Evolutionary conservation across 805 yeast genomes (phyloP).

Genomic region (Suhomyces sp.): DNA sequence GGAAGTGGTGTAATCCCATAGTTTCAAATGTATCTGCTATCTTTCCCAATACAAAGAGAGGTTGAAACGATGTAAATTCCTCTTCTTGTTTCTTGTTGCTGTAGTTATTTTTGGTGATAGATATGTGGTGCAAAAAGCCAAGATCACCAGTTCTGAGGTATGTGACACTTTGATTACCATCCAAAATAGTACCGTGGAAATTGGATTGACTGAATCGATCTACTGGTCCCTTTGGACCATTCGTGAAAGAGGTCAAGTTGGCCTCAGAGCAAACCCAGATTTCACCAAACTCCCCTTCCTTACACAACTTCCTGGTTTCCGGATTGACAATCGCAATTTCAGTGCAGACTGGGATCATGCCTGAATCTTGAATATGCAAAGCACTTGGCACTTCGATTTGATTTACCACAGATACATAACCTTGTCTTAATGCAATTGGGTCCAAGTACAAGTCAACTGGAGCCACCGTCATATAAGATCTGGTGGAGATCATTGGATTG

Average conservation of each 20-base stretch:
- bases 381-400: conserved; percentile 69
- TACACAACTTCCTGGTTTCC: conserved; percentile 76
- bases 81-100: conserved; percentile 11
- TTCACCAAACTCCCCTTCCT: conserved; percentile 92
- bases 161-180: conserved; percentile 55
- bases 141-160: conserved; percentile 91
- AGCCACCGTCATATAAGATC: conserved; percentile 86
- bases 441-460: conserved; percentile 87
- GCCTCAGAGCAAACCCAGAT: conserved; percentile 95
- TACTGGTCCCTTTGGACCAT: conserved; percentile 50
- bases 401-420: conserved; percentile 75
- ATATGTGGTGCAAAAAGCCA: conserved; percentile 83
- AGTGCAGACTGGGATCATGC: conserved; percentile 93
- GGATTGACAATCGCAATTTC: conserved; percentile 95
- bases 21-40: conserved; percentile 87
- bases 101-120: conserved; percentile 45
- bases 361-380: conserved; percentile 85
- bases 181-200: conserved; percentile 61
- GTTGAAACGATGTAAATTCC: conserved; percentile 53
- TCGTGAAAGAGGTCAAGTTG: conserved; percentile 60
- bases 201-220: conserved; percentile 52
- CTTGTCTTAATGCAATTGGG: conserved; percentile 86
- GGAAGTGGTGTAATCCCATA: conserved; percentile 89
- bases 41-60: conserved; percentile 80
- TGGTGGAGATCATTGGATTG: conserved; percentile 79